These are phyloP conservation scores for Besnoitia besnoiti DNA, from an alignment of 169 alveolate species.

Conservation along the genomic window DNA sequence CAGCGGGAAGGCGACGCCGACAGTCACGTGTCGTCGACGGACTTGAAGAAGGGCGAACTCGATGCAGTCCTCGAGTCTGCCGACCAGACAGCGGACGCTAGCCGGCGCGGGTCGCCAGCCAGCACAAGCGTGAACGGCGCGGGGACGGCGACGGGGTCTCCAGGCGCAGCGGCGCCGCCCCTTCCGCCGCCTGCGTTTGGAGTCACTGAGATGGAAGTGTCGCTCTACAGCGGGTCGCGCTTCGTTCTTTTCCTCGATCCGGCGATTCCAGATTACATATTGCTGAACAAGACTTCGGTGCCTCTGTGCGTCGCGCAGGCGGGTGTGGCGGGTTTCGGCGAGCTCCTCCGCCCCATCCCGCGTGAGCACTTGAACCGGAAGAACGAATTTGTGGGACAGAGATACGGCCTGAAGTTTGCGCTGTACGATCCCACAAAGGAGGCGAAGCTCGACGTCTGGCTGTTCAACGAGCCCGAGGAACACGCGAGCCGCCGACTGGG, in stretches of 20 bases:
- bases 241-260: slow-evolving; percentile 49
- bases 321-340: slow-evolving; percentile 38
- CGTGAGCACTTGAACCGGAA: neutral
- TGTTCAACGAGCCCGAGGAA: neutral
- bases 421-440: slow-evolving; percentile 54
- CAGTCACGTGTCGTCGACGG: neutral
- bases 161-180: neutral
- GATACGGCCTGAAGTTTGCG: slow-evolving; percentile 43
- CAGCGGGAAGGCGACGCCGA: neutral
- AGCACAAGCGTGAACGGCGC: neutral
- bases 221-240: slow-evolving; percentile 29
- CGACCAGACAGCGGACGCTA: neutral
- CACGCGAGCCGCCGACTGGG: neutral
- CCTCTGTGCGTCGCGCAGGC: slow-evolving; percentile 43
- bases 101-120: neutral
- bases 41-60: neutral
- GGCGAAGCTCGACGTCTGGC: slow-evolving; percentile 57
- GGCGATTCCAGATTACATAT: slow-evolving; percentile 43
- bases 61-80: neutral
- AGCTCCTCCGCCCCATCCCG: slow-evolving; percentile 27
- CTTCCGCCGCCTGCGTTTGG: neutral
- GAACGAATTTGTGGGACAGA: slow-evolving; percentile 22
- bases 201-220: slow-evolving; percentile 42
- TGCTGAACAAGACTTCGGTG: slow-evolving; percentile 42
- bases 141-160: neutral